These are phyloP conservation scores for Curvularia verruculosa DNA, from an alignment of 2,329 filamentous ascomycete genomes.

Conservation along the genomic window DNA sequence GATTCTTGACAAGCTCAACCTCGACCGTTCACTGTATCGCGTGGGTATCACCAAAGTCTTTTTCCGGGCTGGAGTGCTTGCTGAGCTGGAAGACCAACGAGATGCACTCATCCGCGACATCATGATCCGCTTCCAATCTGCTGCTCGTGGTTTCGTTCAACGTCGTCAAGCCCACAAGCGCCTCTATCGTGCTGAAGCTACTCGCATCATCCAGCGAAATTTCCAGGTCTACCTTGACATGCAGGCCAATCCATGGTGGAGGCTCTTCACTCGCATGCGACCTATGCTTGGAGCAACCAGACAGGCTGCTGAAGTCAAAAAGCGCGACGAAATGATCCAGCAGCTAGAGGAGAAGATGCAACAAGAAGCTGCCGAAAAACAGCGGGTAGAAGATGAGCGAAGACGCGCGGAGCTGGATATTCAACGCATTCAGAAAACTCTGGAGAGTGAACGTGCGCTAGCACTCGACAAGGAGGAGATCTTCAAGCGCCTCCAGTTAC, in stretches of 20 bases:
- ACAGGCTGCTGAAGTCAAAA: conserved; percentile 92
- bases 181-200: conserved; percentile 92
- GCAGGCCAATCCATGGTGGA: conserved; percentile 96
- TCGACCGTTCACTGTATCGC: conserved; percentile 86
- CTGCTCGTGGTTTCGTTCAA: conserved; percentile 88
- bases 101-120: conserved; percentile 93
- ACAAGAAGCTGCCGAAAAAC: conserved; percentile 73
- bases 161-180: conserved; percentile 89
- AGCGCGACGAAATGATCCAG: conserved; percentile 90
- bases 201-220: conserved; percentile 91
- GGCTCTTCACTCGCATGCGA: conserved; percentile 91
- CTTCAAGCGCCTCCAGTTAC: conserved; percentile 89
- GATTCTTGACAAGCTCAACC: conserved; percentile 85
- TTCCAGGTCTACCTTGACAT: conserved; percentile 91
- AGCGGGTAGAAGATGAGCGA: conserved; percentile 87
- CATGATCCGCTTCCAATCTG: conserved; percentile 89
- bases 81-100: conserved; percentile 94
- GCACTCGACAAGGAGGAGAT: conserved; percentile 99
- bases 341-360: conserved; percentile 84
- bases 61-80: conserved; percentile 93
- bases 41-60: conserved; percentile 98
- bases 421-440: conserved; percentile 85
- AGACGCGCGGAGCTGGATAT: conserved; percentile 86
- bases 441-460: conserved; percentile 94
- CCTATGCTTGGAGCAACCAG: conserved; percentile 90